Evolutionary conservation across 305 asterid species (phyloP).

Genomic region (Ruellia speciosa): DNA sequence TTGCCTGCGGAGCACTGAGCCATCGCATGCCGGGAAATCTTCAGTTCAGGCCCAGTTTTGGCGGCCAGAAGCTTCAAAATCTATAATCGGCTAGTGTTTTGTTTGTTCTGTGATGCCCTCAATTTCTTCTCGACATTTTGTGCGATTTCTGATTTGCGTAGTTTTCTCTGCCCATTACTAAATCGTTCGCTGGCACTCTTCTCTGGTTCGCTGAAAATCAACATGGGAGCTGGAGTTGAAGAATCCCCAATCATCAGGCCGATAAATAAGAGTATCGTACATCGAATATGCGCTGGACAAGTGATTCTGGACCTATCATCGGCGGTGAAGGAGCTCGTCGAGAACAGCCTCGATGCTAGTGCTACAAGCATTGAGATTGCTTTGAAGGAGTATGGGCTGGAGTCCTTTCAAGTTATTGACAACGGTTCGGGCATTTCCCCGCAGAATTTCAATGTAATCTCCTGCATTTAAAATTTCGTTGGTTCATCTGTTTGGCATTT

Average conservation of each 20-base stretch:
- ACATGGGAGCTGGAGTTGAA: slow-evolving; percentile 35
- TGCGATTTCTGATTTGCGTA: not conserved
- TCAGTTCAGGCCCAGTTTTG: slow-evolving; percentile 13
- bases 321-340: slow-evolving; percentile 95
- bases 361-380: slow-evolving; percentile 77
- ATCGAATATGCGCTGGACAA: slow-evolving; percentile 83
- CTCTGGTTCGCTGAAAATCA: not conserved
- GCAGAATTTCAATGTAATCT: slow-evolving; percentile 54
- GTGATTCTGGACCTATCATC: slow-evolving; percentile 85
- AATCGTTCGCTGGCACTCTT: not conserved
- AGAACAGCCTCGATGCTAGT: slow-evolving; percentile 96
- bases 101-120: slow-evolving; percentile 4
- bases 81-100: slow-evolving; percentile 25
- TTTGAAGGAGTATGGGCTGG: slow-evolving; percentile 68
- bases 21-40: slow-evolving; percentile 13
- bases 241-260: slow-evolving; percentile 41
- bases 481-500: not conserved
- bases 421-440: slow-evolving; percentile 88
- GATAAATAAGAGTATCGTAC: slow-evolving; percentile 62
- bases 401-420: slow-evolving; percentile 82
- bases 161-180: not conserved
- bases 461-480: not conserved
- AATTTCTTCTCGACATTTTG: not conserved
- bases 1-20: not conserved
- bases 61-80: slow-evolving; percentile 32